Base-by-base conservation (phyloP, 1,139 yeast genomes). In the Yamadazyma kanchanaburiensis region DNA sequence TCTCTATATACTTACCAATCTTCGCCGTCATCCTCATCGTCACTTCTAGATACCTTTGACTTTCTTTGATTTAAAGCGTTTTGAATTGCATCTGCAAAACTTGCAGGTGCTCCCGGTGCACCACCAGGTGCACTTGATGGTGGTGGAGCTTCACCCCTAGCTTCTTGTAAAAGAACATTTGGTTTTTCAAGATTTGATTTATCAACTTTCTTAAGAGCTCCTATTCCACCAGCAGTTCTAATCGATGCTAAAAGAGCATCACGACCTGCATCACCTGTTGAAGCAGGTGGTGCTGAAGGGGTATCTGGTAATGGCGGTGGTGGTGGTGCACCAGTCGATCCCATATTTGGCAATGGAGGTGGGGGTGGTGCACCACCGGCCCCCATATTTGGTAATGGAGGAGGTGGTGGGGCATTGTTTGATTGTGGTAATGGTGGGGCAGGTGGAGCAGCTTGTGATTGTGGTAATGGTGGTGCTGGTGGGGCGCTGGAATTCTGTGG, bases 181-280 rank as follows among this genome's bases (percentile, higher is more conserved):
- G 96, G 95, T 40, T 68, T 73, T 24, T 89, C 96, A 28, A 88
- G 62, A 45, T 83, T 89, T 0, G 87, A 60, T 55, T 88, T 89
- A 54, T 91, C 96, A 4, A 83, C 82, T 53, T 81, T 85, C 40
- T 69, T 77, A 41, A 89, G 69, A 3, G 75, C 52, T 0, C 80
- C 80, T 9, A 88, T 31, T 28, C 87, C 86, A 31, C 88, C 87
- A 1, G 95, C 80, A 20, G 81, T 76, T 47, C 95, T 71, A 44
- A 89, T 91, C 0, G 96, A 86, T 0, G 95, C 87, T 35, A 91
- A 60, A 26, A 91, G 69, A 0, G 95, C 95, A 54, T 85, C 95
- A 46, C 95, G 69, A 0, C 79, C 79, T 1, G 67, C 61, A 41
- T 71, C 87, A 8, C 20, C 20, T 1, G 50, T 49, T 3, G 56